Conservation (phyloP, 2,329 filamentous ascomycete species). For the Nemania bipapillata region DNA sequence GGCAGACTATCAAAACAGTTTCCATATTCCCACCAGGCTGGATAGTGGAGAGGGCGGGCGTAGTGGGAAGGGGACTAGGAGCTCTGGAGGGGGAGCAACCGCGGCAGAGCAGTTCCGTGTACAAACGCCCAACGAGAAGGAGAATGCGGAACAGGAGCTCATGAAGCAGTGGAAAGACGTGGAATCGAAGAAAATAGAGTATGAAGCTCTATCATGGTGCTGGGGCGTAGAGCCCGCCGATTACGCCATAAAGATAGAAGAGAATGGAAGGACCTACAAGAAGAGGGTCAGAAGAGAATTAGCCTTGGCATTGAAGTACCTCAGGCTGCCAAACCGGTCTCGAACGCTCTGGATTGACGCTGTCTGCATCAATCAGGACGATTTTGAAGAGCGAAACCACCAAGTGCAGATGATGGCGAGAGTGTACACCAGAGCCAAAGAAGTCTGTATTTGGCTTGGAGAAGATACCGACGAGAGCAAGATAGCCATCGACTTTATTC, state of each 20-base stretch:
- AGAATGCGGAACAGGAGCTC: neutral
- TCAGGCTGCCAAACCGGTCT: neutral
- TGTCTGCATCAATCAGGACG: constrained; percentile 51
- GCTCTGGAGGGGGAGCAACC: too few relatives aligned
- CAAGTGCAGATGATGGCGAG: constrained; percentile 53
- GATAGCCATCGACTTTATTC: constrained; percentile 51
- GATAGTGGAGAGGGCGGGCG: neutral
- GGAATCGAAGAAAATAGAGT: constrained; percentile 8
- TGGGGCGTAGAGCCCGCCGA: constrained; percentile 4
- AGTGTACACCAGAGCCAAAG: constrained; percentile 50
- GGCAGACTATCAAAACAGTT: neutral
- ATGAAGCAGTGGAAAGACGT: neutral
- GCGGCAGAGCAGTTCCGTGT: neutral
- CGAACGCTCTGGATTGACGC: constrained; percentile 52
- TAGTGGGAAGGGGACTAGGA: neutral
- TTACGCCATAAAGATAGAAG: constrained; percentile 11
- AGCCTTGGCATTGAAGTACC: constrained; percentile 2
- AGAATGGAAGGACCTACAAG: constrained; percentile 3
- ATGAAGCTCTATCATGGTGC: constrained; percentile 19
- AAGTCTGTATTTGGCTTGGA: constrained; percentile 53
- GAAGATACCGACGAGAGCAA: constrained; percentile 39
- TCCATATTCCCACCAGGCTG: neutral
- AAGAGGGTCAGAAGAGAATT: constrained; percentile 2
- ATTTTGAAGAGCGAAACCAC: constrained; percentile 48
- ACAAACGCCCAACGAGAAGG: neutral